Base-by-base conservation (phyloP, 176 grass and related monocot genomes). In the Bothriochloa decipiens region DNA sequence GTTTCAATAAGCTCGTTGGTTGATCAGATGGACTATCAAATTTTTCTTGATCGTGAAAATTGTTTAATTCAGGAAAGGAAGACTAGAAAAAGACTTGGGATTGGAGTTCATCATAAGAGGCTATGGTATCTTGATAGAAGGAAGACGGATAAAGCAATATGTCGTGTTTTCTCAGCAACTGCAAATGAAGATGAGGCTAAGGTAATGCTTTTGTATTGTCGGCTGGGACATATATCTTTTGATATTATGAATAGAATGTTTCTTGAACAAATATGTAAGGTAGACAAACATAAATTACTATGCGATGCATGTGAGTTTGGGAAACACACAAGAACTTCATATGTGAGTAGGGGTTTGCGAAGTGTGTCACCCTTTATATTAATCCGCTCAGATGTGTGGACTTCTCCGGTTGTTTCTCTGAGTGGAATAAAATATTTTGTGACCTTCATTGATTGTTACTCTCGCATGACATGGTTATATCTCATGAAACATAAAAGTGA, bases 231-330 rank as follows among this genome's bases (percentile, higher is more conserved):
- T 29, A 43, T 79, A 46, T 79, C 76, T 65, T 79, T 79, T 29
- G 23, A 77, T 62, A 65, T 29, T 5, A 65, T 79, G 58, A 65
- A 3, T 65, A 79, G 11, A 10, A 46, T 79, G 3, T 79, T 65
- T 45, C n/a, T 14, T 11, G 7, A 28, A 65, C 58, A 28, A 22
- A 65, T 79, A 23, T 35, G 2, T 35, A 65, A 28, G 20, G 22
- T 77, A 10, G 32, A 41, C 40, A 41, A 41, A 41, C 40, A 9
- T 41, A 41, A 41, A 41, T 41, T 41, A 41, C 40, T 41, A 41
- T 41, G 40, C 9, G 40, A 41, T 41, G 40, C 40, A 41, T 41
- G 40, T 41, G 40, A 41, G 5, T 41, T 41, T 41, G 40, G 40
- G 40, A 41, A 41, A 41, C 40, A 41, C 40, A 41, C 40, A 41